Conservation (phyloP, 805 yeast genomes). For the Yamadazyma ubonensis region DNA sequence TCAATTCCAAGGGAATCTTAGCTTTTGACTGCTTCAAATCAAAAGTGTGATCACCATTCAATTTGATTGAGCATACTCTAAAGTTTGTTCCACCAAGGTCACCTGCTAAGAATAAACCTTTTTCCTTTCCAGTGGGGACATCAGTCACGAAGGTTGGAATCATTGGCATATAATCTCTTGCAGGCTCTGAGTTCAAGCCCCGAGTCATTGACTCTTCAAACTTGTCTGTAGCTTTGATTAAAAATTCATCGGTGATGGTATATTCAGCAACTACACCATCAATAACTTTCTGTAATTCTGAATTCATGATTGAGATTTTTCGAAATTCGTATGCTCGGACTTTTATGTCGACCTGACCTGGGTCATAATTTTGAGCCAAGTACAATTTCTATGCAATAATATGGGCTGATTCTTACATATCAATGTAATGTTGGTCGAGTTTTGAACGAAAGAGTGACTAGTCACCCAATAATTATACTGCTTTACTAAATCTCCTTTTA, state of each 20-base stretch:
- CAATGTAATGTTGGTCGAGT: too few relatives aligned
- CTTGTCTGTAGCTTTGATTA: conserved; percentile 48
- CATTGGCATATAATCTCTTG: conserved; percentile 67
- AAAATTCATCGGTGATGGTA: conserved; percentile 39
- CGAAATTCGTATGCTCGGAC: conserved; percentile 8
- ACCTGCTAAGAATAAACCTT: conserved; percentile 82
- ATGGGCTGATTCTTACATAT: too few relatives aligned
- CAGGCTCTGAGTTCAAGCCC: conserved; percentile 49
- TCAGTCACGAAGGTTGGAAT: conserved; percentile 87
- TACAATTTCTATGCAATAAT: too few relatives aligned
- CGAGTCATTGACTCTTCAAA: conserved; percentile 61
- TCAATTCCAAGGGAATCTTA: conserved; percentile 74
- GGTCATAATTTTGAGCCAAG: too few relatives aligned
- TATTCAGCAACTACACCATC: conserved; percentile 42
- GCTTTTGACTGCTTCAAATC: conserved; percentile 71
- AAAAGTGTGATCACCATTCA: conserved; percentile 79
- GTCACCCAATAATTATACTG: too few relatives aligned
- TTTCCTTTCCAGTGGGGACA: conserved; percentile 82
- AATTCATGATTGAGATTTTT: conserved; percentile 16
- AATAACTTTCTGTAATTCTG: conserved; percentile 25
- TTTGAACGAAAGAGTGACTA: too few relatives aligned
- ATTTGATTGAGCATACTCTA: conserved; percentile 83
- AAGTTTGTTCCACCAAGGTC: conserved; percentile 97
- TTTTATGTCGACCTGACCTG: conserved; percentile 3
- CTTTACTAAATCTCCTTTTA: too few relatives aligned